Evolutionary conservation across 2,329 filamentous ascomycete species (phyloP).

Genomic region (Trichoderma harzianum): DNA sequence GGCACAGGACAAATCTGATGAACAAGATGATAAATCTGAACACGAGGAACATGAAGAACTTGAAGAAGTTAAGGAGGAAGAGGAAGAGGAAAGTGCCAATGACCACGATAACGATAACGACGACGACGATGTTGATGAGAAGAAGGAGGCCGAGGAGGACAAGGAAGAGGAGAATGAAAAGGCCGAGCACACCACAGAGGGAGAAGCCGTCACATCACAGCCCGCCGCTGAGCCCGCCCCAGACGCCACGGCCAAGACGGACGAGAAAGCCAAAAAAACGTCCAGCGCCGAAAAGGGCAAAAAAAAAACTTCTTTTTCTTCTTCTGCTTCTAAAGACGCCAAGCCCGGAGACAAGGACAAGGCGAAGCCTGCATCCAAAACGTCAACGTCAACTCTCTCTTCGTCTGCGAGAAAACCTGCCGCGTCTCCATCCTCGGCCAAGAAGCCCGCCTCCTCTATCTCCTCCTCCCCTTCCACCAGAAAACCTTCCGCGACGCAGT

Average conservation of each 20-base stretch:
- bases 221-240: not conserved
- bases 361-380: constrained; percentile 12
- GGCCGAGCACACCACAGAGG: constrained; percentile 15
- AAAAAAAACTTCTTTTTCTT: constrained; percentile 16
- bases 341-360: constrained; percentile 22
- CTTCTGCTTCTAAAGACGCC: constrained; percentile 16
- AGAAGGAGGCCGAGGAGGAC: constrained; percentile 18
- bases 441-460: not conserved
- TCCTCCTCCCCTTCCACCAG: not conserved
- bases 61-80: constrained; percentile 28
- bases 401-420: constrained; percentile 6
- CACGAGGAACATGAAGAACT: constrained; percentile 25
- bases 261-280: constrained; percentile 5
- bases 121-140: constrained; percentile 25
- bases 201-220: not conserved
- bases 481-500: not conserved
- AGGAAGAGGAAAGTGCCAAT: constrained; percentile 26
- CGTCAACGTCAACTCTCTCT: not conserved
- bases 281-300: constrained; percentile 13
- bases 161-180: constrained; percentile 23
- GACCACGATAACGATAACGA: constrained; percentile 26
- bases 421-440: constrained; percentile 1
- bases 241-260: not conserved
- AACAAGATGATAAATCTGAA: constrained; percentile 11
- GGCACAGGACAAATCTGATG: constrained; percentile 13